Base-by-base conservation (phyloP, 2,329 filamentous ascomycete species). In the Mycogone perniciosa region DNA sequence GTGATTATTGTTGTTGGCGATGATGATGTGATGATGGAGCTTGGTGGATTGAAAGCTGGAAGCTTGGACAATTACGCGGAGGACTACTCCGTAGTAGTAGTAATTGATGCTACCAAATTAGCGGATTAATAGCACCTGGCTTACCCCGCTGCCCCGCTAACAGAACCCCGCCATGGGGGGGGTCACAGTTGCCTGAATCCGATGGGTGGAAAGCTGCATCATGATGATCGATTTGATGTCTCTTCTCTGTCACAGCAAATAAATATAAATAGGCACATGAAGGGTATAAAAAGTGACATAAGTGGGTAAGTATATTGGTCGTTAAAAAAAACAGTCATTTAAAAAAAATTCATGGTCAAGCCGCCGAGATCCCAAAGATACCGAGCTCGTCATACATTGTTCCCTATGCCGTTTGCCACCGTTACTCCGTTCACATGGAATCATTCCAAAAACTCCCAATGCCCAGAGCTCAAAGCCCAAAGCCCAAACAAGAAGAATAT, bases 131-230 rank as follows among this genome's bases (percentile, higher is more conserved):
- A 45, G 41, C 41, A 44, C 39, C 27, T 30, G 37, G 11, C 5
- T 41, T 45, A 52, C 50, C 50, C 50, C 50, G 50, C 50, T 34
- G 49, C 49, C 49, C 49, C 49, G 26, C 49, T 10, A 10, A 11
- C 11, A 20, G 10, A 49, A 44, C 35, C 46, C 50, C 50, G 50
- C 50, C 44, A 46, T 52, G 50, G 50, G 44, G 30, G 43, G 9
- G 5, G 8, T 8, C 9, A 4, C 4, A 27, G 8, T 10, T n/a
- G 20, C 7, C 35, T 38, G 35, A n/a, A 38, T 7, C 6, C 4
- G 9, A 38, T 13, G 20, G 20, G 20, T 3, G 2, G 20, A 20
- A 20, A 20, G 20, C 40, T 49, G 47, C 34, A 44, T 31, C 11
- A 11, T 20, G n/a, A 27, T 34, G 43, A 34, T 7, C 8, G 20